Percentiles rank a stretch among this genome's conserved stretches.
These are phyloP conservation scores for Salix purpurea DNA, from an alignment of 345 rosid species.

Conservation along the genomic window DNA sequence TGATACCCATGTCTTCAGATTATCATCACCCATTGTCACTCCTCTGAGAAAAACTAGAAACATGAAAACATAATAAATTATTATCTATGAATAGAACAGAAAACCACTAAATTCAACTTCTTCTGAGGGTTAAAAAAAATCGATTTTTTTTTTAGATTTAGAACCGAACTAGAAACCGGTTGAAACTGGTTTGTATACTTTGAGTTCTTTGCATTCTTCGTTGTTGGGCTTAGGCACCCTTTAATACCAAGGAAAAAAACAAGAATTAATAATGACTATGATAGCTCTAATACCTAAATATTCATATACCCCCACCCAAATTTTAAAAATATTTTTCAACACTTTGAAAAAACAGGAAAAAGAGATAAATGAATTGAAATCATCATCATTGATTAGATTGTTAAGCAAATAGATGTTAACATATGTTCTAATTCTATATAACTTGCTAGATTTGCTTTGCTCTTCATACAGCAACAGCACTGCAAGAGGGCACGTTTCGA, in stretches of 20 bases:
- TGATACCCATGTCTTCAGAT: constrained; percentile 77
- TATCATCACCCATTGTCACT: constrained; percentile 47
- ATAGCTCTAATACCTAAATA: not conserved
- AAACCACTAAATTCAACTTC: not conserved
- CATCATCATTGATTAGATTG: not conserved
- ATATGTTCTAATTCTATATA: not conserved
- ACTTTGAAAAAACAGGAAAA: not conserved
- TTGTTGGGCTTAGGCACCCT: too few species aligned
- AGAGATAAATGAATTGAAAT: too few species aligned
- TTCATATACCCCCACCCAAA: not conserved
- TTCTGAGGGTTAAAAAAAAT: too few species aligned
- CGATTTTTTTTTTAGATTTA: too few species aligned
- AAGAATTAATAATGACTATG: too few species aligned
- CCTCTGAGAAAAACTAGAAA: too few species aligned
- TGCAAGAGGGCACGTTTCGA: constrained; percentile 2
- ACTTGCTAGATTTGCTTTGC: not conserved
- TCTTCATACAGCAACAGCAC: not conserved
- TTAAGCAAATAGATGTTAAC: not conserved
- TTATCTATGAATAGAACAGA: not conserved
- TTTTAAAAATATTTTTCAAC: not conserved
- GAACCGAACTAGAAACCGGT: too few species aligned
- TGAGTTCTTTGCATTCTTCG: not conserved
- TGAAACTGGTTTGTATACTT: not conserved
- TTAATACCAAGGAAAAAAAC: too few species aligned
- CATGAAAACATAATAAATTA: too few species aligned